These are phyloP conservation scores for Ceratocystis smalleyi DNA, from an alignment of 2,329 filamentous ascomycete species.

Conservation along the genomic window DNA sequence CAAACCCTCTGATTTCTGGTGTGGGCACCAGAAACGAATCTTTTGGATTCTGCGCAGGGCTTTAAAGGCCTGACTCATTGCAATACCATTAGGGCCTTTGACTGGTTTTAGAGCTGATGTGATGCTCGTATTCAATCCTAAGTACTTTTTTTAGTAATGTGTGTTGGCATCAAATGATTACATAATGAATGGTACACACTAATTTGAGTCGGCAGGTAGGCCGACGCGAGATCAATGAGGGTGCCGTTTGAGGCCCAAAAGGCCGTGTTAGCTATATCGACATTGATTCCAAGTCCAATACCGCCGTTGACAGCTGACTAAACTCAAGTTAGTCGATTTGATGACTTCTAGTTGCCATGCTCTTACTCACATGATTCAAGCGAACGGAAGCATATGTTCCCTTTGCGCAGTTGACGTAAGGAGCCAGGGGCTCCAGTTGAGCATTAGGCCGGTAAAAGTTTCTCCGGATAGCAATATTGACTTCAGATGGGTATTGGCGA, in stretches of 20 bases:
- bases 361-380: constrained; percentile 38
- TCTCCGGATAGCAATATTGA: constrained; percentile 58
- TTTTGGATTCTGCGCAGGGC: constrained; percentile 38
- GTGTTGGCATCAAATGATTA: background rate
- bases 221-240: constrained; percentile 25
- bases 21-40: constrained; percentile 40
- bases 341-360: background rate
- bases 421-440: constrained; percentile 34
- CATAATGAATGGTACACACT: background rate
- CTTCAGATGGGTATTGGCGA: constrained; percentile 57
- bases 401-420: constrained; percentile 63
- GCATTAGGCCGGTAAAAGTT: constrained; percentile 56
- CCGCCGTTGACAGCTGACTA: constrained; percentile 24
- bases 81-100: background rate
- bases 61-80: constrained; percentile 24
- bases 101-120: background rate
- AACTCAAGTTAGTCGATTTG: background rate
- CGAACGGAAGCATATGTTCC: constrained; percentile 79
- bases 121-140: background rate
- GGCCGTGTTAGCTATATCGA: constrained; percentile 80
- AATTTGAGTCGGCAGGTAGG: background rate
- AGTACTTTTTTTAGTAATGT: background rate
- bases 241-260: constrained; percentile 50
- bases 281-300: constrained; percentile 61
- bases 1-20: constrained; percentile 27